Conservation (phyloP, 2,329 filamentous ascomycete species). For the Colletotrichum kahawae region DNA sequence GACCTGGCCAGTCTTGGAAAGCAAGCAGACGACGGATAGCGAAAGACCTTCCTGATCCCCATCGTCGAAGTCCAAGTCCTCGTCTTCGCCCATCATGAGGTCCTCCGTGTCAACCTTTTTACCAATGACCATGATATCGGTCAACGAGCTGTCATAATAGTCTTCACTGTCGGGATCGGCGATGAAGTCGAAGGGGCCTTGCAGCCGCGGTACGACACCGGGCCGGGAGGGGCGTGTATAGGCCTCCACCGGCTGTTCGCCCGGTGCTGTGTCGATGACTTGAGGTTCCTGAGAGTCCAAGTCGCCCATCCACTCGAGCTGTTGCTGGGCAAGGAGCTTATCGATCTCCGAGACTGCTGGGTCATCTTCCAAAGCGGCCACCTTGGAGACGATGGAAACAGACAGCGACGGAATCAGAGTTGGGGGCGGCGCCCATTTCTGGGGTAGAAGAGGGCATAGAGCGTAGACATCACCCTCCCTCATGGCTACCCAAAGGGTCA, state of each 20-base stretch:
- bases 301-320: slow-evolving; percentile 71
- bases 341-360: slow-evolving; percentile 54
- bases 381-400: slow-evolving; percentile 79
- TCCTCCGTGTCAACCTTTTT: slow-evolving; percentile 65
- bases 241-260: slow-evolving; percentile 58
- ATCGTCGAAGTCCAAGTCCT: slow-evolving; percentile 62
- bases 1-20: slow-evolving; percentile 66
- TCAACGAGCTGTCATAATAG: slow-evolving; percentile 60
- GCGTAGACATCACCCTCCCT: slow-evolving; percentile 91
- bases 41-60: slow-evolving; percentile 65
- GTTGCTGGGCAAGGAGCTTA: slow-evolving; percentile 66
- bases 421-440: slow-evolving; percentile 80
- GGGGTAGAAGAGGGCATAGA: slow-evolving; percentile 86
- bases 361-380: slow-evolving; percentile 67
- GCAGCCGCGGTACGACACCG: slow-evolving; percentile 62
- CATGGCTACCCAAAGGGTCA: slow-evolving; percentile 98
- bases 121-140: slow-evolving; percentile 67
- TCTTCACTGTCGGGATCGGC: slow-evolving; percentile 61
- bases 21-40: slow-evolving; percentile 62
- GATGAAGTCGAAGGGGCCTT: slow-evolving; percentile 66
- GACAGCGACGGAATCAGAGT: slow-evolving; percentile 83
- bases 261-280: slow-evolving; percentile 53
- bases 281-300: slow-evolving; percentile 67
- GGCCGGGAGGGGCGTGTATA: slow-evolving; percentile 63
- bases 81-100: slow-evolving; percentile 68